Percentiles rank a stretch among this genome's conserved stretches.
phyloP scores from a whole-genome alignment of 306 rosid species.

The Parietaria judaica region DNA sequence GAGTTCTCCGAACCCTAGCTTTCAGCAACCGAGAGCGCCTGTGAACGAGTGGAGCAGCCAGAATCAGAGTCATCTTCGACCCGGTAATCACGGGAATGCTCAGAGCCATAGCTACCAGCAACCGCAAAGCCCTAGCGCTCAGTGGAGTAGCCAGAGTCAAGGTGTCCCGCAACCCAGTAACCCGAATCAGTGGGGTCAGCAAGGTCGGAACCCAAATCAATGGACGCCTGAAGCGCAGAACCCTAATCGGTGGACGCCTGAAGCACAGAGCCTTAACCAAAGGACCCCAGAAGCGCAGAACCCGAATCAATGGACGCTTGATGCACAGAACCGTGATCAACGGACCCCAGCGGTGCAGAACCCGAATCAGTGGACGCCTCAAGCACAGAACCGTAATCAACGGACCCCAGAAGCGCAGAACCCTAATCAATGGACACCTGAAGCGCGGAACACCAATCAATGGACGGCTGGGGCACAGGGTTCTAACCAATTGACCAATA shows the following conservation, averaged over 20 bases:
- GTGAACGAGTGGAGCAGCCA: conserved; percentile 26
- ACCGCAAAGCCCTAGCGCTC: not conserved
- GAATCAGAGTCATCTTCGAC: conserved; percentile 26
- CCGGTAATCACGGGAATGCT: conserved; percentile 6
- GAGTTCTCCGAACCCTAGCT: conserved; percentile 25
- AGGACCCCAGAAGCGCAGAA: too few relatives aligned
- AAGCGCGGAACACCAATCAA: conserved; percentile 24
- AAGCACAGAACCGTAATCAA: too few relatives aligned
- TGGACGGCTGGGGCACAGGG: conserved; percentile 15
- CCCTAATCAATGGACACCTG: conserved; percentile 12
- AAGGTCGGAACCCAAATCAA: too few relatives aligned
- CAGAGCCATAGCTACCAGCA: conserved; percentile 29
- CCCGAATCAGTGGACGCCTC: conserved; percentile 1
- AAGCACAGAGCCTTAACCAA: too few relatives aligned
- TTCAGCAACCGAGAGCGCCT: conserved; percentile 25
- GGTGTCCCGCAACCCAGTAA: not conserved
- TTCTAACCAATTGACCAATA: conserved; percentile 19
- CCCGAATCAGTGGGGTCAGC: not conserved
- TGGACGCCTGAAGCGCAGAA: too few relatives aligned
- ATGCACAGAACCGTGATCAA: not conserved
- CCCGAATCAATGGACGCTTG: too few relatives aligned
- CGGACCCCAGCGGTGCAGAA: conserved; percentile 11
- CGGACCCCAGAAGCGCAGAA: too few relatives aligned
- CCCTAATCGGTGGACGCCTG: too few relatives aligned
- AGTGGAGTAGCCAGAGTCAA: not conserved